A percentile compares a stretch with the other conserved stretches of the same genome.
Evolutionary conservation across 257 asterid genomes (phyloP).

Genomic region (Capsicum pubescens): DNA sequence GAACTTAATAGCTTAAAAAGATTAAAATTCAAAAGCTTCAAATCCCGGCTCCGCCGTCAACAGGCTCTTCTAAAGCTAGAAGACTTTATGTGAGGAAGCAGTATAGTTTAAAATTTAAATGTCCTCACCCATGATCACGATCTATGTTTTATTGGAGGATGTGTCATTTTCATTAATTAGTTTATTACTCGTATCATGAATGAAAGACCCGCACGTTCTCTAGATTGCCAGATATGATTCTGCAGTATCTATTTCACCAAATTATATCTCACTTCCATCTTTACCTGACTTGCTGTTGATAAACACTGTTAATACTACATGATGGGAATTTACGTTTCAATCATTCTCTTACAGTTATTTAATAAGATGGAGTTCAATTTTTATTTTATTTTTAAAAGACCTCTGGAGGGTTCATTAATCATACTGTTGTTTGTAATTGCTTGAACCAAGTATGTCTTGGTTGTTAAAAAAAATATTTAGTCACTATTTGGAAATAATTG

Average conservation of each 20-base stretch:
- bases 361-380: not conserved
- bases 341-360: conserved; percentile 18
- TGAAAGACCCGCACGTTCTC: conserved; percentile 40
- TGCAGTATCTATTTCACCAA: conserved; percentile 21
- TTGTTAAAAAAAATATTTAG: not conserved
- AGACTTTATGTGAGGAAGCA: conserved; percentile 16
- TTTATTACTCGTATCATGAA: conserved; percentile 8
- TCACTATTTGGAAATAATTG: not conserved
- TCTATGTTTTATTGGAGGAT: not conserved
- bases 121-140: conserved; percentile 30
- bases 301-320: conserved; percentile 4
- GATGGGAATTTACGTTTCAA: not conserved
- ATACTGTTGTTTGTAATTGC: conserved; percentile 14
- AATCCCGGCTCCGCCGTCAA: too few species aligned
- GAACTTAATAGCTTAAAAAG: not conserved
- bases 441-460: conserved; percentile 18
- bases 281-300: not conserved
- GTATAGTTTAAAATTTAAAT: conserved; percentile 20
- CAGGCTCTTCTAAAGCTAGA: not conserved
- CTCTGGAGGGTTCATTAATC: not conserved
- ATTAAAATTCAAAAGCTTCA: not conserved
- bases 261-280: conserved; percentile 12
- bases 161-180: conserved; percentile 17
- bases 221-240: conserved; percentile 33
- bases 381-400: not conserved